Evolutionary conservation across 2,329 filamentous ascomycete genomes (phyloP).

Genomic region (Aquanectria penicillioides): DNA sequence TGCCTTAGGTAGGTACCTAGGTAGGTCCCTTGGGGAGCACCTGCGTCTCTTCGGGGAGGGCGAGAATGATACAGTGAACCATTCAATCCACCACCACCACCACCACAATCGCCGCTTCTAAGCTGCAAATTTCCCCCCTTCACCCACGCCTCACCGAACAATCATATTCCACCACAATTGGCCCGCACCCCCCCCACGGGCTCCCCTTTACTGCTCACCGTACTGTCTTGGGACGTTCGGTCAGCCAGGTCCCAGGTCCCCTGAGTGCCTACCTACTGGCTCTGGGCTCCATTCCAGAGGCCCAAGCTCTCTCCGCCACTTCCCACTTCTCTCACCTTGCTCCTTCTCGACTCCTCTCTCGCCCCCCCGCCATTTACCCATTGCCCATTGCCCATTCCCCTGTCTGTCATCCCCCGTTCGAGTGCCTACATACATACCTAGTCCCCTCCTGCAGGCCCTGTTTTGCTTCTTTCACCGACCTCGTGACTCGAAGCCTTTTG

Average conservation of each 20-base stretch:
- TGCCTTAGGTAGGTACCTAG: conserved; percentile 7
- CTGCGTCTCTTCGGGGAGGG: conserved; percentile 1
- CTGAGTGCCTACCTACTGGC: not conserved
- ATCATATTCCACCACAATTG: conserved; percentile 10
- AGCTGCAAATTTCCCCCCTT: not conserved
- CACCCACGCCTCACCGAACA: not conserved
- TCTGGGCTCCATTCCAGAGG: conserved; percentile 36
- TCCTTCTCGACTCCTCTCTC: conserved; percentile 26
- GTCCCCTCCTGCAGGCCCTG: conserved; percentile 16
- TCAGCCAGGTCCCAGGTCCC: conserved; percentile 5
- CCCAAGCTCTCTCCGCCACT: conserved; percentile 42
- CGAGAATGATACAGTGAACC: not conserved
- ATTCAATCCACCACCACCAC: conserved; percentile 2
- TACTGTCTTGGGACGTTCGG: conserved; percentile 7
- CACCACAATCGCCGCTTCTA: not conserved
- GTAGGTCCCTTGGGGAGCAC: conserved; percentile 3
- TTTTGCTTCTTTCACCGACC: conserved; percentile 25
- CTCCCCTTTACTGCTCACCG: not conserved
- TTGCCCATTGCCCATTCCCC: conserved; percentile 18
- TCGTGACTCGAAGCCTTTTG: conserved; percentile 28
- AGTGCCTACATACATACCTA: conserved; percentile 21
- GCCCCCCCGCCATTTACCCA: conserved; percentile 19
- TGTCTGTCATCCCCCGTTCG: conserved; percentile 36
- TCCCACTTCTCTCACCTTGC: conserved; percentile 20
- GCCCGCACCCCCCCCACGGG: not conserved